These are phyloP conservation scores for Botrytis porri DNA, from an alignment of 2,329 filamentous ascomycete genomes.

Conservation along the genomic window DNA sequence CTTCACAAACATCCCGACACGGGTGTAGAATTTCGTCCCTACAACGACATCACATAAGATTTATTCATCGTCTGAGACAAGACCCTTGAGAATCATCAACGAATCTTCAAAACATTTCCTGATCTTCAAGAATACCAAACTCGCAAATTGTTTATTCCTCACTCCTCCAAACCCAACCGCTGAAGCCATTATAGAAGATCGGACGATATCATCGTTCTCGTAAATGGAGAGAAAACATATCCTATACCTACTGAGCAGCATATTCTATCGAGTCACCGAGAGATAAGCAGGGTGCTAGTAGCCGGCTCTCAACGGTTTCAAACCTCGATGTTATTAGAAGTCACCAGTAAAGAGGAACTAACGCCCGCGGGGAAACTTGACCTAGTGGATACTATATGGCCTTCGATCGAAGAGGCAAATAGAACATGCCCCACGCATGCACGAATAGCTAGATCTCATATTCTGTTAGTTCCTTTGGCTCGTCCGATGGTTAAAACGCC, in stretches of 20 bases:
- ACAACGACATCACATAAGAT: not conserved
- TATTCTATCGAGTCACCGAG: not conserved
- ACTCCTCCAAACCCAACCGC: not conserved
- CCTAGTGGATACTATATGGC: not conserved
- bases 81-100: not conserved
- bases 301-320: not conserved
- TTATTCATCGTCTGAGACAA: not conserved
- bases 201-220: not conserved
- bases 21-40: not conserved
- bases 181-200: not conserved
- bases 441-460: not conserved
- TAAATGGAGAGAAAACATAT: not conserved
- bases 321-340: not conserved
- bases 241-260: not conserved
- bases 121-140: not conserved
- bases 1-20: not conserved
- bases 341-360: not conserved
- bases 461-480: not conserved
- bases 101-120: not conserved
- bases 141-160: not conserved
- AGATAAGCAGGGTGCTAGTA: not conserved
- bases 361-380: not conserved
- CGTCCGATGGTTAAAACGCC: not conserved
- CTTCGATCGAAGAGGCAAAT: not conserved
- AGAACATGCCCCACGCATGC: not conserved